A percentile compares a stretch with the other conserved stretches of the same genome.
These are phyloP conservation scores for Aspergillus brasiliensis DNA, from an alignment of 2,329 filamentous ascomycete genomes.

Conservation along the genomic window DNA sequence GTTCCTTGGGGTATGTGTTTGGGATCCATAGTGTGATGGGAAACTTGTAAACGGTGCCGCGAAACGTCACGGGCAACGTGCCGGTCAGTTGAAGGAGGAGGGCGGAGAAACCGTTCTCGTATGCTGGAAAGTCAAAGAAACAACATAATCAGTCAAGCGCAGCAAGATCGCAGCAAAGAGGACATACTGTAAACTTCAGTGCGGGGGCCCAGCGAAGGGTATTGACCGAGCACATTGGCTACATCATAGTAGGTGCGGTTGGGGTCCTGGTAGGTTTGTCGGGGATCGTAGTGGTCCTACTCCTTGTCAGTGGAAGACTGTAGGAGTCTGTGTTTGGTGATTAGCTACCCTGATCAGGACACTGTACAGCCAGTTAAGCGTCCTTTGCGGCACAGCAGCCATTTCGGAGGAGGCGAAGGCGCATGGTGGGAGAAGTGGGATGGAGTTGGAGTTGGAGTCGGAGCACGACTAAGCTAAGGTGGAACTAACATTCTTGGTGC, in stretches of 20 bases:
- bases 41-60: conserved; percentile 86
- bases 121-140: conserved; percentile 59
- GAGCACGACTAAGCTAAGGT: not conserved
- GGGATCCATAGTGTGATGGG: conserved; percentile 93
- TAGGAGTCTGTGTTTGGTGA: not conserved
- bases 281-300: conserved; percentile 41
- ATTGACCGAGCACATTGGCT: conserved; percentile 76
- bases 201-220: conserved; percentile 76
- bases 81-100: conserved; percentile 84
- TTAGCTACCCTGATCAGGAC: conserved; percentile 71
- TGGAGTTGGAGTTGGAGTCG: conserved; percentile 8
- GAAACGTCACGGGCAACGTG: conserved; percentile 87
- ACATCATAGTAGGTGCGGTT: conserved; percentile 92
- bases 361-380: conserved; percentile 94
- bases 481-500: not conserved
- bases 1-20: conserved; percentile 81
- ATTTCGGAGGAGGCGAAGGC: conserved; percentile 34
- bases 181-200: conserved; percentile 94
- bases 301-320: conserved; percentile 13
- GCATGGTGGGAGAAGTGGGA: conserved; percentile 11
- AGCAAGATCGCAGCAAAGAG: not conserved
- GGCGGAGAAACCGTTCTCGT: conserved; percentile 82
- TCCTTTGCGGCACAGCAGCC: conserved; percentile 78
- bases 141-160: not conserved
- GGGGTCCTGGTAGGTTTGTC: conserved; percentile 88